Evolutionary conservation across 352 stramenopile genomes (phyloP), one percentile per base, ranked within the genome.

Genomic region (Lagenidium sp.): DNA sequence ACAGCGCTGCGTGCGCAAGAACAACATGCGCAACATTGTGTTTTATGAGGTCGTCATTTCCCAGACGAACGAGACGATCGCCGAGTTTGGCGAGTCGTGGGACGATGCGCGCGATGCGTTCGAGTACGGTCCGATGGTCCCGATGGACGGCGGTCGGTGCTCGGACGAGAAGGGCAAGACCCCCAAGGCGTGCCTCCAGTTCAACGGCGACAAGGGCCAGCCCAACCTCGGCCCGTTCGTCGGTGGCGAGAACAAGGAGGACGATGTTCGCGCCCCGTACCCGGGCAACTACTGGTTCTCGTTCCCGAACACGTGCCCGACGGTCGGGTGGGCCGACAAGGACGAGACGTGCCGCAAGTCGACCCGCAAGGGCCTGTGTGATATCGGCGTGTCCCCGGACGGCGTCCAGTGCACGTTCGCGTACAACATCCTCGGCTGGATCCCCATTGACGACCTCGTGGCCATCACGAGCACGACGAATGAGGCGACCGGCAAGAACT

Each of bases 401-500:
- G 75, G 78, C n/a, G 67, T 91, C 0, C 67, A 84, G 19, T 91
- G 78, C 45, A 91, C 75, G 4, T 91, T 83, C 18, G 64, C 73
- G 36, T 91, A 91, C 70, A 79, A 80, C 42, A 81, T 87, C 37
- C 41, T 91, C 6, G 78, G 78, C 8, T 87, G 68, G 69, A 63
- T 90, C 19, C 60, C 74, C 7, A 82, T 90, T 32, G 78, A 90
- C 36, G 78, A 90, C 38, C 45, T 90, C 16, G 78, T 90, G 1
- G 78, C 74, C 5, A 90, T 90, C 55, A 90, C 78, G 4, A 58
- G 47, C 26, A 66, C 83, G 20, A 52, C 64, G 13, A 78, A 84
- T 56, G 62, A 80, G 0, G 55, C 55, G 7, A 82, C 77, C 3
- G 55, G 46, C 12, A 57, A 64, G 28, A 36, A 37, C 12, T 89